Evolutionary conservation across 768 basidiomycete species (phyloP), one percentile per base, ranked within the genome.

Genomic region (Strobilomyces dryophilus): DNA sequence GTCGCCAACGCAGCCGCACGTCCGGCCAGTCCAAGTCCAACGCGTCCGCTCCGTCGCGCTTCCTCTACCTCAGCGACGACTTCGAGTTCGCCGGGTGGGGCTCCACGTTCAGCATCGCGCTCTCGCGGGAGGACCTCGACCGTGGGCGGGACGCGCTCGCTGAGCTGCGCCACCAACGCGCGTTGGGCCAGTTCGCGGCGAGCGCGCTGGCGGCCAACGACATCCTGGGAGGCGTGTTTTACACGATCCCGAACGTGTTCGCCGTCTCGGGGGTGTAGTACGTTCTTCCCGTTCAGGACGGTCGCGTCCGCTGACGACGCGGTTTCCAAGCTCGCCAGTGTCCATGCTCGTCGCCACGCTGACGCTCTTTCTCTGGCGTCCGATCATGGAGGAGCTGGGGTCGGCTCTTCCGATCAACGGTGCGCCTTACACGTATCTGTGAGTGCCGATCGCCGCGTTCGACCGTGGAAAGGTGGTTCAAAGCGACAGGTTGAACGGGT

Each of bases 51-150:
- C 83, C 82, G 5, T 85, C 85, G 7, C 79, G 83, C 35, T 85
- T 85, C 61, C 65, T 82, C 24, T 77, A 85, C 56, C 76, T 88
- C 35, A 68, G 78, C 14, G 79, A 81, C 60, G 76, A 81, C 36
- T 85, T 86, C 55, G 84, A 87, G 59, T 89, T 89, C 58, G 80
- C 87, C 1, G 86, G 85, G 4, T 87, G 85, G 84, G 85, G 85
- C 2, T 76, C 79, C 6, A 63, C 81, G 17, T 67, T 68, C 7
- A 71, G 74, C 52, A 58, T 87, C 1, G 72, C 72, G 18, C 72
- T 89, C 11, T 66, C 71, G 1, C 54, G 51, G 1, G 73, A 77
- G 5, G 80, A 86, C 43, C 59, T 72, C 42, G 50, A 59, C 3
- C 52, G 65, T 48, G 46, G 83, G 62, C 32, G 66, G 60, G 29